Evolutionary conservation across 2,329 filamentous ascomycete species (phyloP).

Genomic region (Aspergillus pseudoterreus): DNA sequence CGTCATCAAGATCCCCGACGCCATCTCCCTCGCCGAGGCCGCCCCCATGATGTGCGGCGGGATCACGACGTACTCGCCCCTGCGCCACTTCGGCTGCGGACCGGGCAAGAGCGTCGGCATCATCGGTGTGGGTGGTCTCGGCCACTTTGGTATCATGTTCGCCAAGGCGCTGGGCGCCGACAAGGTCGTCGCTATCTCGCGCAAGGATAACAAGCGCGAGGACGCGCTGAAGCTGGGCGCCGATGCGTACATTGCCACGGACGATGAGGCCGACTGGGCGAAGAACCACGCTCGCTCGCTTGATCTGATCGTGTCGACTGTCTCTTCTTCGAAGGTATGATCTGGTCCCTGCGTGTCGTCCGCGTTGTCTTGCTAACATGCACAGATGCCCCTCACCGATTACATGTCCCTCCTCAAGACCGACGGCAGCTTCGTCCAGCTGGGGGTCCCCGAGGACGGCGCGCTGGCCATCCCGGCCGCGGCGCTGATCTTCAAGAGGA

Average conservation of each 20-base stretch:
- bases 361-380: neutral
- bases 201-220: constrained; percentile 47
- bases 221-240: constrained; percentile 56
- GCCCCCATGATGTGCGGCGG: constrained; percentile 18
- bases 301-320: constrained; percentile 56
- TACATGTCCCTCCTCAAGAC: constrained; percentile 58
- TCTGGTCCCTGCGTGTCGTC: neutral
- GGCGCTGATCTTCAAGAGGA: constrained; percentile 50
- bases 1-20: constrained; percentile 44
- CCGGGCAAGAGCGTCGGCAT: constrained; percentile 15
- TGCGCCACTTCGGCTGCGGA: constrained; percentile 13
- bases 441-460: constrained; percentile 62
- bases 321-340: constrained; percentile 38
- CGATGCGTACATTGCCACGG: constrained; percentile 53
- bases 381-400: constrained; percentile 55
- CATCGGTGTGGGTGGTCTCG: constrained; percentile 12
- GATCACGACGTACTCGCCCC: constrained; percentile 15
- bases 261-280: constrained; percentile 52
- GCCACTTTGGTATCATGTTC: constrained; percentile 16
- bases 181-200: constrained; percentile 54
- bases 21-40: constrained; percentile 12
- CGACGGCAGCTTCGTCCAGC: constrained; percentile 59
- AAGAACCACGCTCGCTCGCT: constrained; percentile 45
- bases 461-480: constrained; percentile 53
- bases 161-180: constrained; percentile 32